Conservation (phyloP, 805 yeast genomes). For the Candida caryicola region DNA sequence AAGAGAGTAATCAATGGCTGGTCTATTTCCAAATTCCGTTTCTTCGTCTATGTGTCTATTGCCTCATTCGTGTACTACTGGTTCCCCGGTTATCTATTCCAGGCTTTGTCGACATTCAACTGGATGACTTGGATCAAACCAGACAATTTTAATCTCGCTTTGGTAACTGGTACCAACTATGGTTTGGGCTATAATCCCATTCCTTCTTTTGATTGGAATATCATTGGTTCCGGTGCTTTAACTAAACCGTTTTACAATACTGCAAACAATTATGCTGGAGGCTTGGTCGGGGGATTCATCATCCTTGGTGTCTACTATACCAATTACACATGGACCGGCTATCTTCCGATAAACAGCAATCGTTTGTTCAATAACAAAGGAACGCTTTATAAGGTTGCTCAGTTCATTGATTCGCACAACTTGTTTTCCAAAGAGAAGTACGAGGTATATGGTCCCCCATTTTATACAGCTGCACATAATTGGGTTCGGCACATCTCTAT, state of each 20-base stretch:
- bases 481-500: slow-evolving; percentile 26
- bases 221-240: slow-evolving; percentile 22
- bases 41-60: slow-evolving; percentile 17
- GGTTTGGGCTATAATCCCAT: slow-evolving; percentile 56
- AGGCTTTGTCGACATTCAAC: slow-evolving; percentile 42
- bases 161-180: slow-evolving; percentile 42
- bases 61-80: slow-evolving; percentile 29
- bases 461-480: slow-evolving; percentile 29
- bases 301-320: slow-evolving; percentile 25
- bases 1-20: slow-evolving; percentile 30
- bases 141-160: slow-evolving; percentile 44
- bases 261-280: slow-evolving; percentile 20
- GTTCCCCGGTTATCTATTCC: slow-evolving; percentile 44
- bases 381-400: slow-evolving; percentile 14
- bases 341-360: slow-evolving; percentile 24
- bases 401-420: background rate
- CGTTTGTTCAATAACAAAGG: slow-evolving; percentile 25
- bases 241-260: slow-evolving; percentile 22
- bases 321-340: slow-evolving; percentile 28
- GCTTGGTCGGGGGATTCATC: slow-evolving; percentile 17
- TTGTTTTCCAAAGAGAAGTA: slow-evolving; percentile 21
- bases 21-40: slow-evolving; percentile 26
- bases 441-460: slow-evolving; percentile 27
- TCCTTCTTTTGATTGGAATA: slow-evolving; percentile 53
- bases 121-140: slow-evolving; percentile 64